Base-by-base conservation (phyloP, 2,329 filamentous ascomycete species). In the Monascus ruber region DNA sequence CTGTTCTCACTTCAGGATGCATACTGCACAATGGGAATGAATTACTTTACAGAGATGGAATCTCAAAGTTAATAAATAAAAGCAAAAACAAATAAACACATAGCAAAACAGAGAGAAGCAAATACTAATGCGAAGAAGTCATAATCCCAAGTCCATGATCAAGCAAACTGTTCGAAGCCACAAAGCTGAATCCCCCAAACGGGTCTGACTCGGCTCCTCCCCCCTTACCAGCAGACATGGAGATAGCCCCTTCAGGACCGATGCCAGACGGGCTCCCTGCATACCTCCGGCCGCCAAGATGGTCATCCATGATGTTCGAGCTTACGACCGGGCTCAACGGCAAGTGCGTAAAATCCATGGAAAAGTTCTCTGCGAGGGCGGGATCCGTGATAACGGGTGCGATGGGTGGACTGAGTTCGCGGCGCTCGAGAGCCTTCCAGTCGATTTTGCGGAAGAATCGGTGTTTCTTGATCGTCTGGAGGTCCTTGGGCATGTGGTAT, bases 401-500 rank as follows among this genome's bases (percentile, higher is more conserved):
- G 52, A 98, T 96, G 0, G 91, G 91, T 1, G 91, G 84, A 51
- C 85, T 81, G 35, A 94, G 51, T 62, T 95, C 85, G 29, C 89
- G 76, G 26, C 76, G 78, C 45, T 83, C 86, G 9, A 98, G 74
- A 52, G 80, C 82, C 64, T 79, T 81, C 91, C 91, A 98, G 66
- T 98, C 81, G 54, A 98, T 93, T 68, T 86, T 91, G 56, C 85
- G 79, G 75, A 98, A 98, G 72, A 98, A 98, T 6, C 91, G 79
- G 59, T 98, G 91, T 46, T 81, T 80, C 72, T 94, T 94, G 66
- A 98, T 83, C 0, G 73, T 81, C 39, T 76, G 71, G 36, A 98
- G 68, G 49, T 98, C 91, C 64, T 88, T 89, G 33, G 84, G 82
- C 79, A 93, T 94, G 59, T 83, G 81, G 42, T 79, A 78, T 4